Conservation (phyloP, 192 early-diverging fungal genomes). For the Podila epicladia region DNA sequence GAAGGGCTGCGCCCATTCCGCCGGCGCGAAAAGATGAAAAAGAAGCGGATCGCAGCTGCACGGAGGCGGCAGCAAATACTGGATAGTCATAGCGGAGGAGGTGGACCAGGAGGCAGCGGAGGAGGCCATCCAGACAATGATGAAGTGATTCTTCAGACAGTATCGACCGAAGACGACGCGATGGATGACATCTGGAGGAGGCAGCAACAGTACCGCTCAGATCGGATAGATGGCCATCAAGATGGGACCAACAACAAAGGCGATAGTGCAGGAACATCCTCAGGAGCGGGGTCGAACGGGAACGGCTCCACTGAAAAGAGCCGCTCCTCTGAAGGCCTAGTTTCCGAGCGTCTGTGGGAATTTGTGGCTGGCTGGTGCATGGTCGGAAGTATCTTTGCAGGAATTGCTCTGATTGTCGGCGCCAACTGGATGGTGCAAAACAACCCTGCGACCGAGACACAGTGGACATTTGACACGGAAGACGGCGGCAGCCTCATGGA, state of each 20-base stretch:
- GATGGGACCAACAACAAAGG: background rate
- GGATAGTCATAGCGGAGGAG: slow-evolving; percentile 26
- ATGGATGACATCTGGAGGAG: slow-evolving; percentile 30
- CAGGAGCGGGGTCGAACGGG: background rate
- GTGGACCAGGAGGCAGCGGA: background rate
- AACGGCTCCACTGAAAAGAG: background rate
- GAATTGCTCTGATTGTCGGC: slow-evolving; percentile 12
- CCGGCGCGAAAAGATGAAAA: slow-evolving; percentile 49
- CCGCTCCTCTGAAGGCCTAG: background rate
- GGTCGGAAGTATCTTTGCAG: slow-evolving; percentile 16
- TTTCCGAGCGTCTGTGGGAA: slow-evolving; percentile 29
- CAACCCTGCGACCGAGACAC: background rate
- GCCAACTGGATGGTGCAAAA: slow-evolving; percentile 14
- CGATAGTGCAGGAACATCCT: background rate
- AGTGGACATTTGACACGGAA: slow-evolving; percentile 28
- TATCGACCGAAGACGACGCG: slow-evolving; percentile 5
- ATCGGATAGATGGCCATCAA: background rate
- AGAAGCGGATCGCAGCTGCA: slow-evolving; percentile 4
- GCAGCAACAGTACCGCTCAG: slow-evolving; percentile 11
- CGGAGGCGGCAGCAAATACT: slow-evolving; percentile 23
- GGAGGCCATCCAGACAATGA: slow-evolving; percentile 19
- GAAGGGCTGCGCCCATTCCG: slow-evolving; percentile 58
- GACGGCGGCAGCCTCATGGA: slow-evolving; percentile 29
- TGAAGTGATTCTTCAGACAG: slow-evolving; percentile 1
- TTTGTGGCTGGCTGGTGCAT: slow-evolving; percentile 42